Evolutionary conservation across 2,329 filamentous ascomycete genomes (phyloP), one percentile per base, ranked within the genome.

Genomic region (Mycosphaerella arachidis): DNA sequence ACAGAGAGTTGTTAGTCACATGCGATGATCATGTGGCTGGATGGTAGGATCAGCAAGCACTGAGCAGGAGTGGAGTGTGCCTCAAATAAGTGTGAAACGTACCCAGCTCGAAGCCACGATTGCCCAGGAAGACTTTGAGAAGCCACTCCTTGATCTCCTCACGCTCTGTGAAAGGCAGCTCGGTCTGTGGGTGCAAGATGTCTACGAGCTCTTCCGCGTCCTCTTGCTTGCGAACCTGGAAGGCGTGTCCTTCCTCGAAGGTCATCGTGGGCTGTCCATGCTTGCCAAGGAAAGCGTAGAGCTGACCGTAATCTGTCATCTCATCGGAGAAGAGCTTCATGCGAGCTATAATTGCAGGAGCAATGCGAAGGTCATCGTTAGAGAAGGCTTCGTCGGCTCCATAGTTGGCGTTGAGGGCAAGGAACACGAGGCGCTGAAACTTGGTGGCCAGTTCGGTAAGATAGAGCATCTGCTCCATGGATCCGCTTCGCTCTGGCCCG

Each of bases 401-500:
- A 59, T 79, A 79, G 46, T 74, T 71, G 4, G 72, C 73, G 43
- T 63, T 68, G 10, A 78, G 63, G 2, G 74, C 75, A 20, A 72
- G 59, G 2, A 69, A 56, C 0, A 73, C 73, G 1, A 75, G 58
- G 1, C 66, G 60, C 60, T 79, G 76, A 58, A 79, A 81, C 4
- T 67, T 63, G 0, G 68, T 71, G 0, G 76, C 71, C 18, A 81
- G 55, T 76, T 74, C 51, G 6, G 79, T 73, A 9, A 86, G 71
- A n/a, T 80, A 79, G 2, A 73, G 66, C 0, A 75, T 76, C 60
- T 86, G 82, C 57, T 85, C 77, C 0, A 73, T 58, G 0, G 73
- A 30, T 0, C 77, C 82, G 3, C 64, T 68, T 6, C 84, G 75
- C 4, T 79, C 73, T 0, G 73, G 71, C 0, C 86, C 85, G 0